A percentile compares a stretch with the other conserved stretches of the same genome.
Evolutionary conservation across 768 basidiomycete species (phyloP).

Genomic region (Filobasidium floriforme): DNA sequence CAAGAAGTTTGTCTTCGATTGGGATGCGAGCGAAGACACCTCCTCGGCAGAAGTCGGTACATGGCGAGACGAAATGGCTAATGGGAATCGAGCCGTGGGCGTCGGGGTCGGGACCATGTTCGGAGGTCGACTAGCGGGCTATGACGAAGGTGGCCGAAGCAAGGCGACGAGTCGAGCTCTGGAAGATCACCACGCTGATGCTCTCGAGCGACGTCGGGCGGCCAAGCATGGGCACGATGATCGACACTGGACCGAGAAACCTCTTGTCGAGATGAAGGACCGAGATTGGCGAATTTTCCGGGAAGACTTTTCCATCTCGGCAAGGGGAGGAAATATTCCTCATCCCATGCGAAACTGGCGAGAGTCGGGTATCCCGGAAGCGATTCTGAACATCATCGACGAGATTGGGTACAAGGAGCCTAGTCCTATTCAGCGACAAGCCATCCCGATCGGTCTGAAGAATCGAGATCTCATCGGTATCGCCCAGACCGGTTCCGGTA

Average conservation of each 20-base stretch:
- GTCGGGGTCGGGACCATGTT: constrained; percentile 37
- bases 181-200: constrained; percentile 60
- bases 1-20: constrained; percentile 98
- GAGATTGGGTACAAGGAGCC: constrained; percentile 95
- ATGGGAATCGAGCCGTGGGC: not conserved
- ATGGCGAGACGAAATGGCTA: constrained; percentile 29
- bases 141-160: constrained; percentile 34
- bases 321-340: constrained; percentile 89
- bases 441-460: constrained; percentile 96
- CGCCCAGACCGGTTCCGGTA: constrained; percentile 98
- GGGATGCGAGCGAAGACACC: constrained; percentile 95
- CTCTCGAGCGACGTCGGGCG: constrained; percentile 72
- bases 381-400: constrained; percentile 75
- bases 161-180: constrained; percentile 22
- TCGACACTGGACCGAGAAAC: constrained; percentile 95
- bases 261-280: constrained; percentile 85
- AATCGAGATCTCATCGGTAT: constrained; percentile 97
- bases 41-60: constrained; percentile 48
- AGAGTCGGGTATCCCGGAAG: constrained; percentile 72
- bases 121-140: constrained; percentile 43
- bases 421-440: constrained; percentile 92
- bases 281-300: constrained; percentile 98
- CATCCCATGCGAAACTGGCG: constrained; percentile 86
- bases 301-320: constrained; percentile 94
- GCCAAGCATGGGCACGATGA: constrained; percentile 79